phyloP scores from a whole-genome alignment of 371 early-diverging fungal genomes.

The Syncephalis plumigaleata region DNA sequence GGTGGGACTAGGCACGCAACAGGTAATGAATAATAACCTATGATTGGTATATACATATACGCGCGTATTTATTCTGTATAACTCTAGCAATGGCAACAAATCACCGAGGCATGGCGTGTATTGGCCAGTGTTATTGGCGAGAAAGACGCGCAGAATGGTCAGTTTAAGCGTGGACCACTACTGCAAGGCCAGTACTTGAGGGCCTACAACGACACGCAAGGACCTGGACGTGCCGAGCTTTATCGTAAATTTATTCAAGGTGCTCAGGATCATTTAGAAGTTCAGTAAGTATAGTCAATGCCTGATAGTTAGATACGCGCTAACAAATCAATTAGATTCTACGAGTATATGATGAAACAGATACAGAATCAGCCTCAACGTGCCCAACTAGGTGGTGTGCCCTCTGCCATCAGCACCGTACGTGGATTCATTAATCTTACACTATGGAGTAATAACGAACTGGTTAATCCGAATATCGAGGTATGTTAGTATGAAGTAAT shows the following conservation, averaged over 20 bases:
- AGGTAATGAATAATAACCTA: slow-evolving; percentile 6
- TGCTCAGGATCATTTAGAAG: slow-evolving; percentile 15
- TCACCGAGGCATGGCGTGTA: slow-evolving; percentile 28
- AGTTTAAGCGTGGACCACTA: slow-evolving; percentile 14
- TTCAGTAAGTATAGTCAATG: slow-evolving; percentile 2
- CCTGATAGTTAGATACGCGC: too few species aligned
- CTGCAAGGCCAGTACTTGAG: slow-evolving; percentile 19
- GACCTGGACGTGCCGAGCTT: slow-evolving; percentile 3
- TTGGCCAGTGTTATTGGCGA: slow-evolving; percentile 24
- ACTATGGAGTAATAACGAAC: slow-evolving; percentile 25
- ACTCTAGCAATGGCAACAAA: slow-evolving; percentile 11
- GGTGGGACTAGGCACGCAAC: slow-evolving; percentile 12
- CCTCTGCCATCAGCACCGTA: slow-evolving; percentile 38
- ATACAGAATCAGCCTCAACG: slow-evolving; percentile 35
- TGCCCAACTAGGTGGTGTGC: slow-evolving; percentile 51
- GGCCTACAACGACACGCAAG: slow-evolving; percentile 9
- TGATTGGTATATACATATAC: neutral
- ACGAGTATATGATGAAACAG: slow-evolving; percentile 31
- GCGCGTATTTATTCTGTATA: neutral
- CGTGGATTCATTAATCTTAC: slow-evolving; percentile 43
- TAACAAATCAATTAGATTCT: slow-evolving; percentile 3
- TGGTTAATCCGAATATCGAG: slow-evolving; percentile 29
- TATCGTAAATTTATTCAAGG: slow-evolving; percentile 15
- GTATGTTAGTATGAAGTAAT: slow-evolving; percentile 7
- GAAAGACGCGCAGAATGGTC: slow-evolving; percentile 14